Percentiles rank a stretch among this genome's conserved stretches.
Evolutionary conservation across 352 stramenopile species (phyloP).

Genomic region (Globisporangium takayamanum): DNA sequence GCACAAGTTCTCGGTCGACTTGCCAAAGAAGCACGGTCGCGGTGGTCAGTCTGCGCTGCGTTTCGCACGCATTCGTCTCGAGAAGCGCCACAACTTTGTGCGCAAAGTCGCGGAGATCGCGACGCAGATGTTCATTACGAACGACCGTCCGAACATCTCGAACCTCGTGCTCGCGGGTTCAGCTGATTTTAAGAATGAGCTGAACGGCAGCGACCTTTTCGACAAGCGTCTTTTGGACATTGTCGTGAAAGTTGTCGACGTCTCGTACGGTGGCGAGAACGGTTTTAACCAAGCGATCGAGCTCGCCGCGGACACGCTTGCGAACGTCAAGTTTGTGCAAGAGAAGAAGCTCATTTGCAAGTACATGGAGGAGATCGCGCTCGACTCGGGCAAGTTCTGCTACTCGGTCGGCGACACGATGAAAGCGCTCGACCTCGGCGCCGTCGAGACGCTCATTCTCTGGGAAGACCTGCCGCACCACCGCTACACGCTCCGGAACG

Average conservation of each 20-base stretch:
- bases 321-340: constrained; percentile 99
- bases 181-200: constrained; percentile 98
- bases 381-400: constrained; percentile 99
- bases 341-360: constrained; percentile 99
- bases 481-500: constrained; percentile 93
- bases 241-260: constrained; percentile 99
- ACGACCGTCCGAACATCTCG: constrained; percentile 96
- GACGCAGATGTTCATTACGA: constrained; percentile 98
- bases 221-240: constrained; percentile 93
- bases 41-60: constrained; percentile 99
- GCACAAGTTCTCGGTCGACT: constrained; percentile 96
- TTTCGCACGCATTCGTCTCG: constrained; percentile 98
- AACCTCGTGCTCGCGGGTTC: constrained; percentile 97
- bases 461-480: constrained; percentile 98
- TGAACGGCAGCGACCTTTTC: constrained; percentile 96
- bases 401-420: constrained; percentile 99
- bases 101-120: constrained; percentile 97
- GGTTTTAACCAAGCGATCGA: constrained; percentile 99
- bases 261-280: constrained; percentile 99
- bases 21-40: constrained; percentile 99
- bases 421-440: constrained; percentile 96
- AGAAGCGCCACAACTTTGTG: constrained; percentile 99
- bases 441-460: constrained; percentile 99
- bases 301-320: constrained; percentile 94
- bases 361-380: constrained; percentile 99